Evolutionary conservation across 163 green algal species (phyloP).

Genomic region (Chlorella variabilis): DNA sequence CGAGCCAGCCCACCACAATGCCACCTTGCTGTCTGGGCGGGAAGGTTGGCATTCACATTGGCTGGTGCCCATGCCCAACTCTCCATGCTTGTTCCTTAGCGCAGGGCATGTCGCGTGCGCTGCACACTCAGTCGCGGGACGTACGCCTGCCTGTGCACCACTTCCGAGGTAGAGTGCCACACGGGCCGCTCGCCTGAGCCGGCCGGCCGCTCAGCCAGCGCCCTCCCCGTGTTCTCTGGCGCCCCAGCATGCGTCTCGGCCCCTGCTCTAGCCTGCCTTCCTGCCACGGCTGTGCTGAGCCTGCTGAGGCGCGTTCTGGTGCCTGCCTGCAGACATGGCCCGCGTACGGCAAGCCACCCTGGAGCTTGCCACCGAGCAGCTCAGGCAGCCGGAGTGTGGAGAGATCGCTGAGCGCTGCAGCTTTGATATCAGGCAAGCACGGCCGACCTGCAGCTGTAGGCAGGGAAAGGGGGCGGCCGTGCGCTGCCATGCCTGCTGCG

Average conservation of each 20-base stretch:
- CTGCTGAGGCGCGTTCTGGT: neutral
- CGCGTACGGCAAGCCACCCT: neutral
- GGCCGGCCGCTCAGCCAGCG: too few species aligned
- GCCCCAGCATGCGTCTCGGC: too few species aligned
- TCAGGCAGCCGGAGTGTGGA: neutral
- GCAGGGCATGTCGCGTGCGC: constrained; percentile 4
- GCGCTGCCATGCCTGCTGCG: too few species aligned
- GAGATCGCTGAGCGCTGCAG: neutral
- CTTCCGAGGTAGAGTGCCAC: neutral
- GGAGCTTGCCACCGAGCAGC: neutral
- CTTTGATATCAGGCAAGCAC: neutral
- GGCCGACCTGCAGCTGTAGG: neutral
- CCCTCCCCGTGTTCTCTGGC: too few species aligned
- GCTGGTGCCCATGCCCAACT: too few species aligned
- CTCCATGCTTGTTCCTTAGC: too few species aligned
- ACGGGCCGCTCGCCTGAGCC: too few species aligned
- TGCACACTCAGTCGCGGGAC: neutral
- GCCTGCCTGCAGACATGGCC: constrained; percentile 3
- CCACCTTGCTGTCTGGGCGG: too few species aligned
- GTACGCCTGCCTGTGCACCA: neutral
- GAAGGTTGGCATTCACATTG: too few species aligned
- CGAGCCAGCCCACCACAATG: too few species aligned
- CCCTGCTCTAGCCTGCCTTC: neutral
- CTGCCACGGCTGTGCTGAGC: too few species aligned
- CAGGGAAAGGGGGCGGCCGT: too few species aligned